These are phyloP conservation scores for Flaveria floridana DNA, from an alignment of 140 eudicot genomes.

Conservation along the genomic window DNA sequence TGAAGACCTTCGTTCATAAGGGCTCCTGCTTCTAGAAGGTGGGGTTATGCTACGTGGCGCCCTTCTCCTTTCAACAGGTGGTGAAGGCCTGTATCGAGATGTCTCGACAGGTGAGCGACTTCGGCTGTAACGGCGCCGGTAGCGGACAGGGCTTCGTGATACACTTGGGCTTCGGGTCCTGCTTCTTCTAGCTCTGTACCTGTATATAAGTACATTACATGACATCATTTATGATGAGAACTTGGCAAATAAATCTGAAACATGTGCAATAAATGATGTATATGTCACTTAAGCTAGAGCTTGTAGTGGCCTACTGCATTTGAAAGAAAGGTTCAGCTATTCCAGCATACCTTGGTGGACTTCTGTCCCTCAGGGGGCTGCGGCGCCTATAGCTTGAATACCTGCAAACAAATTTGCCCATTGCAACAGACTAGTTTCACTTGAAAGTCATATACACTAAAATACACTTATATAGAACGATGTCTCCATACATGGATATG, in stretches of 20 bases:
- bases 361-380: conserved; percentile 90
- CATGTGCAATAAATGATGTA: background rate
- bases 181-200: conserved; percentile 92
- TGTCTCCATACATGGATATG: background rate
- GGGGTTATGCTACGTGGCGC: conserved; percentile 65
- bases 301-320: background rate
- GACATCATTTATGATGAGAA: conserved; percentile 12
- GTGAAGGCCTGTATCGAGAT: conserved; percentile 70
- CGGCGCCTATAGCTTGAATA: conserved; percentile 82
- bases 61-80: conserved; percentile 64
- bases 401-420: conserved; percentile 35
- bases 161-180: conserved; percentile 76
- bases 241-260: background rate
- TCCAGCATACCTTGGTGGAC: conserved; percentile 72
- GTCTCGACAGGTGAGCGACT: conserved; percentile 74
- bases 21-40: conserved; percentile 69
- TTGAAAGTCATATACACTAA: background rate
- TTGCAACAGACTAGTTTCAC: background rate
- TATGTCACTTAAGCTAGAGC: background rate
- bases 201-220: conserved; percentile 27
- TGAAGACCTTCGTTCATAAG: conserved; percentile 51
- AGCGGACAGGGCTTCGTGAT: conserved; percentile 81
- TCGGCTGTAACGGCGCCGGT: conserved; percentile 79
- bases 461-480: background rate
- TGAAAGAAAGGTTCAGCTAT: background rate